Conservation (phyloP, 495 filamentous ascomycete genomes). For the Aspergillus homomorphus region DNA sequence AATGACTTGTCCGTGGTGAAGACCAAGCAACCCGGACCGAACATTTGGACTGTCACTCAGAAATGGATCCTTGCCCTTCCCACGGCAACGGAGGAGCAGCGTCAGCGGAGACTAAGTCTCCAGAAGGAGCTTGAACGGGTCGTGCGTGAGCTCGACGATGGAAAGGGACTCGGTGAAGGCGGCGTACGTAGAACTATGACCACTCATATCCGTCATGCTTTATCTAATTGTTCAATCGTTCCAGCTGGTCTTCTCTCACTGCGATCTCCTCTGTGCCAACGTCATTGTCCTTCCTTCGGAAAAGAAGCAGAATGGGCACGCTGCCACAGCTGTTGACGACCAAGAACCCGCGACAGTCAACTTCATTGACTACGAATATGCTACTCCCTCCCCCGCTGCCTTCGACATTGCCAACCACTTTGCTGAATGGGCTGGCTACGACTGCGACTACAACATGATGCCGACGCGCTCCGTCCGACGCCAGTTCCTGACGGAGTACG, state of each 20-base stretch:
- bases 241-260: conserved; percentile 88
- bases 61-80: conserved; percentile 93
- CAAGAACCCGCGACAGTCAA: conserved; percentile 54
- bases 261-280: conserved; percentile 91
- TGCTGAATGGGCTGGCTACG: conserved; percentile 96
- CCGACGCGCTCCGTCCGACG: conserved; percentile 75
- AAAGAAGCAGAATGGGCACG: conserved; percentile 2
- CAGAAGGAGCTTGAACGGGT: conserved; percentile 72
- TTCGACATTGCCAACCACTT: conserved; percentile 99
- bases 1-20: conserved; percentile 52
- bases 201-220: neutral
- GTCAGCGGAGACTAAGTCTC: conserved; percentile 59
- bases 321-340: conserved; percentile 28
- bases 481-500: conserved; percentile 81
- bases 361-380: conserved; percentile 99
- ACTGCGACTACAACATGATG: conserved; percentile 83
- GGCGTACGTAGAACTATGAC: conserved; percentile 53
- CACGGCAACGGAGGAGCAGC: conserved; percentile 61
- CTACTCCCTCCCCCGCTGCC: conserved; percentile 89
- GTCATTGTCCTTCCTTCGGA: conserved; percentile 73
- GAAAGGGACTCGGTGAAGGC: conserved; percentile 66
- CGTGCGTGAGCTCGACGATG: conserved; percentile 66
- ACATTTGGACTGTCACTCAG: conserved; percentile 90
- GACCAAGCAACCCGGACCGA: conserved; percentile 64
- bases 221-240: conserved; percentile 11